These are phyloP conservation scores for Botryotinia calthae DNA, from an alignment of 2,329 filamentous ascomycete species.

Conservation along the genomic window DNA sequence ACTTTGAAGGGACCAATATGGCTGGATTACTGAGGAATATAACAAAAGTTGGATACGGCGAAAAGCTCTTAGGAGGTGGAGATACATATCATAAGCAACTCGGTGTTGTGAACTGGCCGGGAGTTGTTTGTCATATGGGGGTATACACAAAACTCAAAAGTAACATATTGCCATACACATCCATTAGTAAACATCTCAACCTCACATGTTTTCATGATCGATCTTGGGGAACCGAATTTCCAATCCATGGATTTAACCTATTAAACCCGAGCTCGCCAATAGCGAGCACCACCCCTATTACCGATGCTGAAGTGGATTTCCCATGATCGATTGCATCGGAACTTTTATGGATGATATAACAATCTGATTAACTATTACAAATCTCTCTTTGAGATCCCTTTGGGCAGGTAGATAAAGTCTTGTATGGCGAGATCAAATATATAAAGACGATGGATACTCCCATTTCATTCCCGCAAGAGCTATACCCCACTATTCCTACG, in stretches of 20 bases:
- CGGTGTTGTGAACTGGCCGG: neutral
- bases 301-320: neutral
- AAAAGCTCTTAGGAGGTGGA: neutral
- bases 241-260: neutral
- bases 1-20: neutral
- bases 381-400: neutral
- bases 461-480: neutral
- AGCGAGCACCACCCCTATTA: neutral
- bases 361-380: neutral
- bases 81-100: neutral
- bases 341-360: neutral
- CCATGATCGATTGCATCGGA: neutral
- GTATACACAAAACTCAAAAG: neutral
- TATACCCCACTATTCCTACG: neutral
- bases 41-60: neutral
- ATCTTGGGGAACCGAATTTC: neutral
- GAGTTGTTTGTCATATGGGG: neutral
- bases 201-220: neutral
- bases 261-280: neutral
- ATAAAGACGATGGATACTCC: neutral
- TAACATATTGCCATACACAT: neutral
- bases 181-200: neutral
- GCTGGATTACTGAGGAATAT: neutral
- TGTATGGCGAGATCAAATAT: neutral
- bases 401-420: neutral